Percentiles rank a stretch among this genome's conserved stretches.
Evolutionary conservation across 345 rosid genomes (phyloP).

Genomic region (Balakata baccata): DNA sequence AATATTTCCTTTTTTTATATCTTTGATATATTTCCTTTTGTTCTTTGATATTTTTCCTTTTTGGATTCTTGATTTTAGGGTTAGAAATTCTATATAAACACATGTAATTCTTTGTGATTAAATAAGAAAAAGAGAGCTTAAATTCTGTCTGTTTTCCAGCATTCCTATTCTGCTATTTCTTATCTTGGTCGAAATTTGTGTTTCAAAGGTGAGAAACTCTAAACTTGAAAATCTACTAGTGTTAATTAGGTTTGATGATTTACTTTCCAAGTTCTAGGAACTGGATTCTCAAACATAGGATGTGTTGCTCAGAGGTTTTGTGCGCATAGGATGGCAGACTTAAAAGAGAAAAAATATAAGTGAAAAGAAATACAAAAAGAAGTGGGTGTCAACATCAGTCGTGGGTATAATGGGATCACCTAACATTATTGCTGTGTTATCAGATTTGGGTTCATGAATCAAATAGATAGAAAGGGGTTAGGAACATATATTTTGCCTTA

Average conservation of each 20-base stretch:
- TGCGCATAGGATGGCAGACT: neutral
- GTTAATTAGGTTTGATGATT: slow-evolving; percentile 4
- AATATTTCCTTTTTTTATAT: no score
- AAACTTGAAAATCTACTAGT: neutral
- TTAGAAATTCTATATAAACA: no score
- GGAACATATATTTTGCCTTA: neutral
- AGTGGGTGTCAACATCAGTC: neutral
- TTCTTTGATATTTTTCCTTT: no score
- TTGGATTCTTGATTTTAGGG: no score
- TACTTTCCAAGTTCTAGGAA: neutral
- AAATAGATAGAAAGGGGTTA: neutral
- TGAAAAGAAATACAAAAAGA: neutral
- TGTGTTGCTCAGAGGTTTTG: neutral
- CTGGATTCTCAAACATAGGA: neutral
- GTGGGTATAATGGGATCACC: neutral
- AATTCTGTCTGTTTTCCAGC: no score
- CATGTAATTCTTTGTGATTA: no score
- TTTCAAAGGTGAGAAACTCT: neutral
- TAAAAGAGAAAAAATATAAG: neutral
- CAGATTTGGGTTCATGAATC: neutral
- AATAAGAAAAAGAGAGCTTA: no score
- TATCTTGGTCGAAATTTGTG: neutral
- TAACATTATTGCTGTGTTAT: neutral
- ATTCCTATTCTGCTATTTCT: slow-evolving; percentile 1
- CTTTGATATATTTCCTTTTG: no score